Percentiles rank a stretch among this genome's conserved stretches.
phyloP scores from a whole-genome alignment of 140 eudicot genomes.

The Stevia rebaudiana region DNA sequence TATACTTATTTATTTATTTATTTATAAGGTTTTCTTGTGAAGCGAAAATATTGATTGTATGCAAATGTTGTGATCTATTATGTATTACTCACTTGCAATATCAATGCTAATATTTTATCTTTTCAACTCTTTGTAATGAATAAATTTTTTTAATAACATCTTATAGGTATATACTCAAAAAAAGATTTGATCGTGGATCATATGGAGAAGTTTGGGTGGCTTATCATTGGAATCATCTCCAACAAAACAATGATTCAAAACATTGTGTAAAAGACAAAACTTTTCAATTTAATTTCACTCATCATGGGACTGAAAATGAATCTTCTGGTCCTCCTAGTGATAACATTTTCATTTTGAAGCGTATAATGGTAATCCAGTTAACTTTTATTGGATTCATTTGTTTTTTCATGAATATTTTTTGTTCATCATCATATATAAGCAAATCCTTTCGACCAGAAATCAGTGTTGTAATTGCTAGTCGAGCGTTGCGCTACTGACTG shows the following conservation, averaged over 20 bases:
- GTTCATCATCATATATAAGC: background rate
- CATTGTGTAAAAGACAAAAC: slow-evolving; percentile 25
- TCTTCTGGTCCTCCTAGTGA: slow-evolving; percentile 34
- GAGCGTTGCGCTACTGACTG: too few species aligned
- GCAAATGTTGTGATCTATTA: background rate
- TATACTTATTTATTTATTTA: background rate
- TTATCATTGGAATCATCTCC: slow-evolving; percentile 71
- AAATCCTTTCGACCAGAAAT: background rate
- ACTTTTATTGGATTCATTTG: background rate
- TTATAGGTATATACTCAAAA: slow-evolving; percentile 74
- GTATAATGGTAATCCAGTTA: slow-evolving; percentile 71
- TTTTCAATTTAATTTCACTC: slow-evolving; percentile 27
- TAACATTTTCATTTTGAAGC: slow-evolving; percentile 78
- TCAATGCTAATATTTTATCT: background rate
- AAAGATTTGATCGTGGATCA: slow-evolving; percentile 89
- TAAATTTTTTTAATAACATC: background rate
- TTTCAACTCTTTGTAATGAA: background rate
- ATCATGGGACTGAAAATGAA: slow-evolving; percentile 29
- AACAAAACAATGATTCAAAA: slow-evolving; percentile 29
- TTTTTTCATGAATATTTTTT: background rate
- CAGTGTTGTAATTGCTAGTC: too few species aligned
- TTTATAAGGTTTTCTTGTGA: slow-evolving; percentile 8
- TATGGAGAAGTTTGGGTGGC: slow-evolving; percentile 99
- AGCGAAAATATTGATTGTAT: background rate
- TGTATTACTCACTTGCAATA: background rate